Evolutionary conservation across 345 rosid genomes (phyloP).

Genomic region (Psidium friedrichsthalianum): DNA sequence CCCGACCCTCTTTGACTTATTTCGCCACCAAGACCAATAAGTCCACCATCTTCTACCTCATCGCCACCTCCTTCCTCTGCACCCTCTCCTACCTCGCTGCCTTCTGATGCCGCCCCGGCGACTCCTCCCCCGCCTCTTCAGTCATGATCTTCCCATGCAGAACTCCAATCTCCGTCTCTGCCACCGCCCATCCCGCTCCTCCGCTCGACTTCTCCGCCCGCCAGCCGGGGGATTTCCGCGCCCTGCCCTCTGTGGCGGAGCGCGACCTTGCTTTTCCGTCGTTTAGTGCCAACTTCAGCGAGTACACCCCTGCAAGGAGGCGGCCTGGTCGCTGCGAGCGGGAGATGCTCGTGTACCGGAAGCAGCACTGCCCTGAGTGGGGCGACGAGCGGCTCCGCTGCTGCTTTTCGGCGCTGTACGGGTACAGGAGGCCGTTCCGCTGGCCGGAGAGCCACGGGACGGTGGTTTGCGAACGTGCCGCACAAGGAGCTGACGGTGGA

Average conservation of each 20-base stretch:
- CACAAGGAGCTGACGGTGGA: constrained; percentile 52
- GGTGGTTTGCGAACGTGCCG: constrained; percentile 41
- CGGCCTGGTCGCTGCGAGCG: constrained; percentile 33
- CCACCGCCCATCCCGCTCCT: not conserved
- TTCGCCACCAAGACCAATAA: constrained; percentile 23
- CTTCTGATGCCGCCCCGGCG: constrained; percentile 27
- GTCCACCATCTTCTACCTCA: constrained; percentile 30
- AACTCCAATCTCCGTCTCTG: not conserved
- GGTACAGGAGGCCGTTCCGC: constrained; percentile 57
- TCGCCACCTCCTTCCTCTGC: constrained; percentile 32
- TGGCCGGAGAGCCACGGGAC: constrained; percentile 81
- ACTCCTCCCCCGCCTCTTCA: constrained; percentile 10
- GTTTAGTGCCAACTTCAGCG: constrained; percentile 30
- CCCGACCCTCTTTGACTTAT: not conserved
- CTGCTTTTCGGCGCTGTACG: constrained; percentile 64
- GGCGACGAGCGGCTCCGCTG: constrained; percentile 35
- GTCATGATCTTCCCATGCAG: constrained; percentile 19
- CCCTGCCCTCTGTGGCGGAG: not conserved
- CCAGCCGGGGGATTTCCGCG: constrained; percentile 30
- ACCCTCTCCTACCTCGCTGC: constrained; percentile 44
- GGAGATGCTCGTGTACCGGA: constrained; percentile 46
- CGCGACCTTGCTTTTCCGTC: constrained; percentile 27
- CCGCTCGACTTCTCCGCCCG: constrained; percentile 39
- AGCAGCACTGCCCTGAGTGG: constrained; percentile 62
- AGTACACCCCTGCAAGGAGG: constrained; percentile 76